Percentiles rank a stretch among this genome's conserved stretches.
Conservation (phyloP, 768 basidiomycete genomes). For the Exidia glandulosa region DNA sequence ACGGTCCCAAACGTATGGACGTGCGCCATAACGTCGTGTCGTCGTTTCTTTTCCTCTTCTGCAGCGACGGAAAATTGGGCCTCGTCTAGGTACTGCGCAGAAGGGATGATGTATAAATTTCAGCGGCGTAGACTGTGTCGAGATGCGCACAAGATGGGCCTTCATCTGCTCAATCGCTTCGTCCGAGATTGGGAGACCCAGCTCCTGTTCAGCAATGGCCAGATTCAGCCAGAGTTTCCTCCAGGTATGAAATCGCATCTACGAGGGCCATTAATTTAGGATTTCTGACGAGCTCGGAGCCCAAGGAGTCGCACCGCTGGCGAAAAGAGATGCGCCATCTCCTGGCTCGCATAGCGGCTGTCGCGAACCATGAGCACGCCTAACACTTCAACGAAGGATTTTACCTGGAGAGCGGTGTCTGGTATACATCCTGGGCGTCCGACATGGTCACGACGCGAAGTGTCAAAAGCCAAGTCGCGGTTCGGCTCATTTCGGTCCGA, state of each 20-base stretch:
- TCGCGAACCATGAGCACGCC: background rate
- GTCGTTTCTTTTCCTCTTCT: conserved; percentile 88
- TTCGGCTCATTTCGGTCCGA: too few species aligned
- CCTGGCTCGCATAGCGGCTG: conserved; percentile 98
- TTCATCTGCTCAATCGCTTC: conserved; percentile 92
- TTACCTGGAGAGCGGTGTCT: conserved; percentile 73
- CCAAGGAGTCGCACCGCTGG: conserved; percentile 59
- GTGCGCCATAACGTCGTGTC: conserved; percentile 99
- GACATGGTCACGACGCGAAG: too few species aligned
- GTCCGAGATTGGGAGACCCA: conserved; percentile 82
- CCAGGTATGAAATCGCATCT: conserved; percentile 97
- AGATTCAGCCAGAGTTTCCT: conserved; percentile 91
- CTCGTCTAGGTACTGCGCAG: conserved; percentile 58
- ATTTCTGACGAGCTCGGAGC: background rate
- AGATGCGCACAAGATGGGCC: conserved; percentile 59
- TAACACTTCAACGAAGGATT: conserved; percentile 2
- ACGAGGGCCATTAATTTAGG: background rate
- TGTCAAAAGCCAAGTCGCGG: too few species aligned
- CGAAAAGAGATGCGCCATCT: conserved; percentile 98
- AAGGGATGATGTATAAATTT: background rate
- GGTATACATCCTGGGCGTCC: conserved; percentile 41
- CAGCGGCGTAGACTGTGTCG: background rate
- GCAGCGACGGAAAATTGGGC: conserved; percentile 90
- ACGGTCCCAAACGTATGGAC: conserved; percentile 94
- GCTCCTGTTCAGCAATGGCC: conserved; percentile 91